These are phyloP conservation scores for Symbiodinium natans DNA, from an alignment of 73 alveolate species.

Conservation along the genomic window DNA sequence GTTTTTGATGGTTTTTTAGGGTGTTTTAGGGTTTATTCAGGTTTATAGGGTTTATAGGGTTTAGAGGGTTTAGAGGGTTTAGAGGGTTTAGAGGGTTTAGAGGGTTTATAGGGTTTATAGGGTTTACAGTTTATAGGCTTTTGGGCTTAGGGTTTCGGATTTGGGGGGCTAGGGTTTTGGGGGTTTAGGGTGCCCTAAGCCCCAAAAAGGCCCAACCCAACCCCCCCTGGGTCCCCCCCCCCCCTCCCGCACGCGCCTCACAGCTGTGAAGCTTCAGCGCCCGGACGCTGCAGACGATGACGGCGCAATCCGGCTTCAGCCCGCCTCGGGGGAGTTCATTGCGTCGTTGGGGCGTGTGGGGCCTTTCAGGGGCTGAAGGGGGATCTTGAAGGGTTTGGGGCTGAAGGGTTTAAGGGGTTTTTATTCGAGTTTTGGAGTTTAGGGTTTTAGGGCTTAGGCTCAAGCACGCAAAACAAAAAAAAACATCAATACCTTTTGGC, in stretches of 20 bases:
- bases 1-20: no score
- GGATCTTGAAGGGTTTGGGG: background rate
- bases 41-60: no score
- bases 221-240: background rate
- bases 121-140: no score
- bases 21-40: no score
- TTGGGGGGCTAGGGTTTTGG: background rate
- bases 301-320: slow-evolving; percentile 94
- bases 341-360: no score
- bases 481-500: no score
- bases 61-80: background rate
- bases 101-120: no score
- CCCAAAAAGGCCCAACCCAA: background rate
- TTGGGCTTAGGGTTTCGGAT: no score
- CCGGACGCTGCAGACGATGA: slow-evolving; percentile 90
- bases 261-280: slow-evolving; percentile 94
- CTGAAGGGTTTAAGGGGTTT: background rate
- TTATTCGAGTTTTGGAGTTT: background rate
- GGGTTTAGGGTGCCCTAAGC: background rate
- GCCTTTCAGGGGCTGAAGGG: background rate
- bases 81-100: no score
- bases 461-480: no score
- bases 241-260: slow-evolving; percentile 10
- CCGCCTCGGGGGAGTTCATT: slow-evolving; percentile 32
- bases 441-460: background rate